Percentiles rank a stretch among this genome's conserved stretches.
These are phyloP conservation scores for Geotrichum ghanense DNA, from an alignment of 805 yeast species.

Conservation along the genomic window DNA sequence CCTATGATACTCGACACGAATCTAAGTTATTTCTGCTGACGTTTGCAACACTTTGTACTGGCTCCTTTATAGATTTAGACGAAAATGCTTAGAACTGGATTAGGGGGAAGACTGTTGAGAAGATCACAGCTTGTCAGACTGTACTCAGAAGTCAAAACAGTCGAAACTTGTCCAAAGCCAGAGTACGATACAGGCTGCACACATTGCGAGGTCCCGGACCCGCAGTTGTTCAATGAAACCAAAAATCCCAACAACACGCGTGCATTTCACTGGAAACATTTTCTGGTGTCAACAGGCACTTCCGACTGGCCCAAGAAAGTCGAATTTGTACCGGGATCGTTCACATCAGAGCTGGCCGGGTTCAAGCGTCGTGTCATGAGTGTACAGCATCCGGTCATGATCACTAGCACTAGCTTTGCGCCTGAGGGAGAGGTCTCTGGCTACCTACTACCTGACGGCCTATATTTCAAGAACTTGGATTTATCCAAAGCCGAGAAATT, in stretches of 20 bases:
- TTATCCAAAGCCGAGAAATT: conserved; percentile 24
- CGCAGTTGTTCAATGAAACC: conserved; percentile 21
- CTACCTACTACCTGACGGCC: conserved; percentile 44
- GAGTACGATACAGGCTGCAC: conserved; percentile 52
- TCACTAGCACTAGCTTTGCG: conserved; percentile 34
- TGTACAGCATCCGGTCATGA: conserved; percentile 35
- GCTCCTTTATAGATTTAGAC: too few relatives aligned
- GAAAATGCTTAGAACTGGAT: too few relatives aligned
- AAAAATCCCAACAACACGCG: conserved; percentile 34
- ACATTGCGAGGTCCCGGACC: conserved; percentile 37
- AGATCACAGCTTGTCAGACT: too few relatives aligned
- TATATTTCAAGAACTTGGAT: conserved; percentile 15
- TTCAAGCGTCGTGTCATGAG: conserved; percentile 15
- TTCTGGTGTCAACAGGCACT: conserved; percentile 40
- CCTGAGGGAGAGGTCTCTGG: conserved; percentile 21
- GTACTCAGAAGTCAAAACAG: too few relatives aligned
- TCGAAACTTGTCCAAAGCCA: conserved; percentile 52
- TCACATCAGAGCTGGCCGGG: conserved; percentile 31
- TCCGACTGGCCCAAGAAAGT: conserved; percentile 33
- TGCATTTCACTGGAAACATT: conserved; percentile 43
- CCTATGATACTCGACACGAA: too few relatives aligned
- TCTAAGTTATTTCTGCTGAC: too few relatives aligned
- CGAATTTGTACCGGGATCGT: conserved; percentile 35
- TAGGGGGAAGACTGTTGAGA: too few relatives aligned
- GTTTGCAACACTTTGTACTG: too few relatives aligned